Conservation (phyloP, 371 early-diverging fungal genomes). For the Mucor saturninus region DNA sequence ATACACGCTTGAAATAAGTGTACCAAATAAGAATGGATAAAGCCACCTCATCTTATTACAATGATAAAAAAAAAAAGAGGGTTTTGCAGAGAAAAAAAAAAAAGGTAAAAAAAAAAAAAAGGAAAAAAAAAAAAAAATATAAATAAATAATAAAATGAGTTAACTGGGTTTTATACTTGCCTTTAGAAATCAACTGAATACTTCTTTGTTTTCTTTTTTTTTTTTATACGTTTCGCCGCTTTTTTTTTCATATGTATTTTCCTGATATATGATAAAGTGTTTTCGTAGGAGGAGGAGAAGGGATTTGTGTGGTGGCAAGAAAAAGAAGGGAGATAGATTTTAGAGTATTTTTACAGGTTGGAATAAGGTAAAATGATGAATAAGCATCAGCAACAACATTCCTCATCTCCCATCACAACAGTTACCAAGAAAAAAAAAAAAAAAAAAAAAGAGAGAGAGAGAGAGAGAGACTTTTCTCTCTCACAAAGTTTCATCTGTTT, state of each 20-base stretch:
- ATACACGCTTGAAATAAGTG: background rate
- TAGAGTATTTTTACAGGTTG: too few relatives aligned
- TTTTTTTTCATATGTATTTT: background rate
- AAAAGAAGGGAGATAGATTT: too few relatives aligned
- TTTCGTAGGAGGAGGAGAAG: too few relatives aligned
- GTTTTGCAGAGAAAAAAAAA: slow-evolving; percentile 4
- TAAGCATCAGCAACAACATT: too few relatives aligned
- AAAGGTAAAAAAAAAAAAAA: slow-evolving; percentile 5
- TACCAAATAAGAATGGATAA: slow-evolving; percentile 9
- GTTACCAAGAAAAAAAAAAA: too few relatives aligned
- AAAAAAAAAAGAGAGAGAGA: too few relatives aligned
- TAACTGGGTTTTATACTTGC: background rate
- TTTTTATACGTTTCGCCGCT: background rate
- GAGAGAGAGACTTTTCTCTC: too few relatives aligned
- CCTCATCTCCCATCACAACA: too few relatives aligned
- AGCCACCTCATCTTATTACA: slow-evolving; percentile 21
- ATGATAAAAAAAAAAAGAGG: slow-evolving; percentile 8
- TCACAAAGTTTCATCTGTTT: too few relatives aligned
- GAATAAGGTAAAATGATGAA: too few relatives aligned
- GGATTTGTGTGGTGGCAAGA: too few relatives aligned
- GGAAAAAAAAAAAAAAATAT: background rate
- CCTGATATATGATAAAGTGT: too few relatives aligned
- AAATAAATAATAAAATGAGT: background rate
- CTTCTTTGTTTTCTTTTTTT: slow-evolving; percentile 1
- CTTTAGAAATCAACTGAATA: background rate